Percentiles rank a stretch among this genome's conserved stretches.
These are phyloP conservation scores for Fusarium compactum DNA, from an alignment of 2,329 filamentous ascomycete species.

Conservation along the genomic window DNA sequence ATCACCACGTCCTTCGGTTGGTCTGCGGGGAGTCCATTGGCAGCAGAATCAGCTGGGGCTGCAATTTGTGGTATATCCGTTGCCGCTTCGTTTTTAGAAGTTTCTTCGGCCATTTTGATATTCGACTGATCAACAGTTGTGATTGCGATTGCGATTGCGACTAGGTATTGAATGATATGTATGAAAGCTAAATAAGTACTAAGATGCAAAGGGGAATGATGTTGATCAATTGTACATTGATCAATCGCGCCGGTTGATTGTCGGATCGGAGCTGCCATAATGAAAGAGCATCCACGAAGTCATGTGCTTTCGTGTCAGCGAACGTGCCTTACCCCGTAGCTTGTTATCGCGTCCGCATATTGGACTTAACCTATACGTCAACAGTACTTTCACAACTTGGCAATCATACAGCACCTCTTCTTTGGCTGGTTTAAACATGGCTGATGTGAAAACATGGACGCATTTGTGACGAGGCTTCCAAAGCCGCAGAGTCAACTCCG, in stretches of 20 bases:
- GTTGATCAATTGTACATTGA: constrained; percentile 2
- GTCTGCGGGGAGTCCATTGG: constrained; percentile 34
- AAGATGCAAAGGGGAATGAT: not conserved
- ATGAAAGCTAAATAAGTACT: not conserved
- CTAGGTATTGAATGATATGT: constrained; percentile 11
- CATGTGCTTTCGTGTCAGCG: constrained; percentile 56
- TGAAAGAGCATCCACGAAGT: constrained; percentile 37
- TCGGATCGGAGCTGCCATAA: constrained; percentile 27
- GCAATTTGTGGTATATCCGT: constrained; percentile 39
- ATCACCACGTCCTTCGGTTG: constrained; percentile 57
- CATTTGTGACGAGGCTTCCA: constrained; percentile 52
- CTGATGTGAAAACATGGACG: constrained; percentile 51
- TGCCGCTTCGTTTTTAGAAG: constrained; percentile 33
- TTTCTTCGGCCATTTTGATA: constrained; percentile 51
- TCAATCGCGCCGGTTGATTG: constrained; percentile 43
- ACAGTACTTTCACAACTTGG: not conserved
- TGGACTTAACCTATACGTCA: constrained; percentile 1
- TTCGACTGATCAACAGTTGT: not conserved
- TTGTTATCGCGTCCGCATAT: constrained; percentile 31
- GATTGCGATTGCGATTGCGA: not conserved
- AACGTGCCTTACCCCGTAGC: constrained; percentile 28
- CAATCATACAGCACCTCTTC: not conserved
- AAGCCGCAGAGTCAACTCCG: constrained; percentile 28
- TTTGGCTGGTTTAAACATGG: constrained; percentile 16
- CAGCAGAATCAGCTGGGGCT: constrained; percentile 38